Evolutionary conservation across 192 early-diverging fungal genomes (phyloP).

Genomic region (Mortierella hygrophila): DNA sequence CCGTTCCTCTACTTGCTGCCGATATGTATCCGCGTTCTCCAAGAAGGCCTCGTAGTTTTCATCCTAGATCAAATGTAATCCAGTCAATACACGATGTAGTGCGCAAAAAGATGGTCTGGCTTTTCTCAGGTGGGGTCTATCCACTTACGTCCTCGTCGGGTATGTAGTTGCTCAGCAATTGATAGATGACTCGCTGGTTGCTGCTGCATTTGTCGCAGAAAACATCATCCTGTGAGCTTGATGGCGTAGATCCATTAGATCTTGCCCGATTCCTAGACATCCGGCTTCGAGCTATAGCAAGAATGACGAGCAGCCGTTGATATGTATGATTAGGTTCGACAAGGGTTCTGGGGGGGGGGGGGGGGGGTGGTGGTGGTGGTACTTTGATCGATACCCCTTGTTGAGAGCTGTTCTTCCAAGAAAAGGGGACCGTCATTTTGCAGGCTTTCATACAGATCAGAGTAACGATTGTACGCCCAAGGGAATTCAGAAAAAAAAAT

Average conservation of each 20-base stretch:
- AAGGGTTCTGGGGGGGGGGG: no score
- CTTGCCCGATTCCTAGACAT: not conserved
- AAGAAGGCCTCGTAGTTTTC: constrained; percentile 37
- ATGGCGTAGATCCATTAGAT: not conserved
- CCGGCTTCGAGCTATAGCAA: not conserved
- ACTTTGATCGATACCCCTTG: no score
- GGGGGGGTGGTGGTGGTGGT: no score
- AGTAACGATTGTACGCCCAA: not conserved
- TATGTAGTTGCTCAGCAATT: constrained; percentile 51
- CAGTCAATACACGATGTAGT: not conserved
- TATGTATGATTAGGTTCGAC: no score
- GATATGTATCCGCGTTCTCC: constrained; percentile 34
- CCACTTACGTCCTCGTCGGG: constrained; percentile 45
- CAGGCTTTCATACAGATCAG: not conserved
- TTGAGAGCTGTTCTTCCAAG: not conserved
- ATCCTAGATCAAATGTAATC: constrained; percentile 15
- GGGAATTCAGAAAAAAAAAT: not conserved
- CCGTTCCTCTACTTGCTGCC: constrained; percentile 35
- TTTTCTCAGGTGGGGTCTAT: not conserved
- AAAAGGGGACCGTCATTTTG: not conserved
- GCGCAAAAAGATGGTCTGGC: not conserved
- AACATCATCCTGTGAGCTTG: constrained; percentile 10
- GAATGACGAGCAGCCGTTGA: no score
- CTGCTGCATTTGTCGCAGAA: constrained; percentile 51
- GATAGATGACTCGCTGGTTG: constrained; percentile 45